Conservation (phyloP, 768 basidiomycete species). For the Boletus edulis region DNA sequence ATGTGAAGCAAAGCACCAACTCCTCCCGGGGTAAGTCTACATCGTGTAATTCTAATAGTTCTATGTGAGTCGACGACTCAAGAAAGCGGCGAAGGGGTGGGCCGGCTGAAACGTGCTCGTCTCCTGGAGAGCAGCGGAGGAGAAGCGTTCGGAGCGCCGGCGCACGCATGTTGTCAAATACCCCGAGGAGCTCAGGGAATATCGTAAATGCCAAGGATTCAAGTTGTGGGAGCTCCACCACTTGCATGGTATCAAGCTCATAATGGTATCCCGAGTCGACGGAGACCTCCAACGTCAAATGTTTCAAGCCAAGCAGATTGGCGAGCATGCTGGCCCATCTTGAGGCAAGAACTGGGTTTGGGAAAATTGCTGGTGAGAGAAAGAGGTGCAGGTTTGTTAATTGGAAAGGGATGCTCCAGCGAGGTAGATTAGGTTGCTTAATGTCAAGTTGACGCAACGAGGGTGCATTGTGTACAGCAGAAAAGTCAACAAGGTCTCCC, state of each 20-base stretch:
- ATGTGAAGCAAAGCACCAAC: constrained; percentile 35
- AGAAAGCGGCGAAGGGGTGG: constrained; percentile 31
- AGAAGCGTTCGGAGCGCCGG: constrained; percentile 38
- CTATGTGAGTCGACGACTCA: constrained; percentile 32
- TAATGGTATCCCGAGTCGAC: constrained; percentile 24
- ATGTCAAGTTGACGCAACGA: constrained; percentile 34
- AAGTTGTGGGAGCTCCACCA: constrained; percentile 24
- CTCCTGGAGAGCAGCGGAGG: constrained; percentile 35
- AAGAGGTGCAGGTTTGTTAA: constrained; percentile 36
- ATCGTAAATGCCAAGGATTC: constrained; percentile 30
- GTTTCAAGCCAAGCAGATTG: constrained; percentile 38
- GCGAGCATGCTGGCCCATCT: constrained; percentile 34
- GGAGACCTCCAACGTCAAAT: constrained; percentile 41
- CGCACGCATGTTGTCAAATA: constrained; percentile 29
- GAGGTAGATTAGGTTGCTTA: constrained; percentile 36
- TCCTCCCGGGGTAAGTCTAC: constrained; percentile 40
- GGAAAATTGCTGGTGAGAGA: constrained; percentile 24
- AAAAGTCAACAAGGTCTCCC: constrained; percentile 25
- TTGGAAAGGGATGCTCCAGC: constrained; percentile 31
- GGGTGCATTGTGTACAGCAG: constrained; percentile 34
- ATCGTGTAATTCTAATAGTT: constrained; percentile 48
- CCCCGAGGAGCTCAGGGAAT: constrained; percentile 28
- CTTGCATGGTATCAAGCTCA: constrained; percentile 9
- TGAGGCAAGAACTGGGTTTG: constrained; percentile 22
- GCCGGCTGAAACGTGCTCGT: constrained; percentile 24